phyloP scores from a whole-genome alignment of 2,329 filamentous ascomycete genomes.

The Coniochaeta sp. region DNA sequence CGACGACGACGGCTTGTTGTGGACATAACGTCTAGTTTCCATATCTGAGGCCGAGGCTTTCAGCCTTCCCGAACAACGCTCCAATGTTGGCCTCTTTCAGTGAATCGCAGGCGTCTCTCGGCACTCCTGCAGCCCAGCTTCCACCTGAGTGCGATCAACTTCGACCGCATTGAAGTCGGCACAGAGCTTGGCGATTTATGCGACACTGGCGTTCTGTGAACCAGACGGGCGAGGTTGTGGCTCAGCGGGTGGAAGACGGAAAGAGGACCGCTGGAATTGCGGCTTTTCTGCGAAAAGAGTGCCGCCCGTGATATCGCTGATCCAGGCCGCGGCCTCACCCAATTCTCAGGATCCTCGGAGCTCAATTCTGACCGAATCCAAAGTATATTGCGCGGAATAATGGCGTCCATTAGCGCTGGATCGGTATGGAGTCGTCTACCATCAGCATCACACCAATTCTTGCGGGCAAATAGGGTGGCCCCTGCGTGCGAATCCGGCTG shows the following conservation, averaged over 20 bases:
- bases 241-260: not conserved
- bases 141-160: not conserved
- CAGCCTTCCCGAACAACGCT: too few relatives aligned
- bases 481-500: too few relatives aligned
- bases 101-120: too few relatives aligned
- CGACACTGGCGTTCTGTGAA: not conserved
- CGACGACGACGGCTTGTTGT: too few relatives aligned
- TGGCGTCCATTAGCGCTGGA: not conserved
- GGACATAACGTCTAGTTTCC: too few relatives aligned
- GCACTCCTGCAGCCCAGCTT: not conserved
- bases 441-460: not conserved
- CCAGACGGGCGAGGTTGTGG: not conserved
- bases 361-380: not conserved
- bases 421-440: not conserved
- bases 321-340: not conserved
- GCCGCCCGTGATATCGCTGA: not conserved
- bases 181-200: not conserved
- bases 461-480: not conserved
- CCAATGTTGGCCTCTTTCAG: too few relatives aligned
- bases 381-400: not conserved
- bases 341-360: not conserved
- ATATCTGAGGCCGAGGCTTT: too few relatives aligned
- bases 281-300: not conserved
- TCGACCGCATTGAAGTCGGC: not conserved
- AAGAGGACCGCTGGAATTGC: not conserved